phyloP scores from a whole-genome alignment of 2,329 filamentous ascomycete species.

The Cladosporium sphaerospermum region DNA sequence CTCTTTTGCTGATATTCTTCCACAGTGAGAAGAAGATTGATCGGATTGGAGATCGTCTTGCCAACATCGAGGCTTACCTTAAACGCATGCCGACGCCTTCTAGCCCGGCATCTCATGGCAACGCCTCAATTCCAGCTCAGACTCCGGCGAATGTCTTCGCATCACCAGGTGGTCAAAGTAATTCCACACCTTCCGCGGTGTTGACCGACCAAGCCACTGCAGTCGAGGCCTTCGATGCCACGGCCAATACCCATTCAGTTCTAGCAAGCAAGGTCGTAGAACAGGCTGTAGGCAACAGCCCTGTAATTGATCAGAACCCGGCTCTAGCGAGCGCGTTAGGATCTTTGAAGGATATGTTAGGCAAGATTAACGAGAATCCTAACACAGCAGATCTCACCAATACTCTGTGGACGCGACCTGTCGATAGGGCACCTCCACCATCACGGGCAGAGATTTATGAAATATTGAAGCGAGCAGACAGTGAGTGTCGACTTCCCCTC shows the following conservation, averaged over 20 bases:
- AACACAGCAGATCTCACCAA: conserved; percentile 9
- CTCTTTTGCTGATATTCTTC: not conserved
- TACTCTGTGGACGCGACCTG: conserved; percentile 5
- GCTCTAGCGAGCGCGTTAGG: conserved; percentile 11
- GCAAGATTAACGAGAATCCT: conserved; percentile 11
- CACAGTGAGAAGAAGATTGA: conserved; percentile 22
- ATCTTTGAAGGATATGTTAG: conserved; percentile 14
- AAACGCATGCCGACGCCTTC: conserved; percentile 12
- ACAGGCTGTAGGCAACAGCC: conserved; percentile 12
- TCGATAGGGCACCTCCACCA: conserved; percentile 5
- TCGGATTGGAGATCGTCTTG: conserved; percentile 16
- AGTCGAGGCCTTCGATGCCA: conserved; percentile 11
- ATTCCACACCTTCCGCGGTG: conserved; percentile 1
- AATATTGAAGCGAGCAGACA: not conserved
- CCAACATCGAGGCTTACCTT: conserved; percentile 15
- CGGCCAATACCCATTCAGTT: conserved; percentile 8
- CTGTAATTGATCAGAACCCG: conserved; percentile 6
- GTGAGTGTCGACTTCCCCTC: not conserved
- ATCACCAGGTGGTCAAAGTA: conserved; percentile 11
- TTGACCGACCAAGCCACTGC: not conserved
- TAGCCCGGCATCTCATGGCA: conserved; percentile 6
- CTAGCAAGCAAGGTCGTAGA: conserved; percentile 13
- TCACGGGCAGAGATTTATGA: conserved; percentile 4
- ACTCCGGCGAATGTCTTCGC: not conserved
- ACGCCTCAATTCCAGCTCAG: conserved; percentile 5